A percentile compares a stretch with the other conserved stretches of the same genome.
These are phyloP conservation scores for Marasmius tenuissimus DNA, from an alignment of 1,284 basidiomycete genomes.

Conservation along the genomic window DNA sequence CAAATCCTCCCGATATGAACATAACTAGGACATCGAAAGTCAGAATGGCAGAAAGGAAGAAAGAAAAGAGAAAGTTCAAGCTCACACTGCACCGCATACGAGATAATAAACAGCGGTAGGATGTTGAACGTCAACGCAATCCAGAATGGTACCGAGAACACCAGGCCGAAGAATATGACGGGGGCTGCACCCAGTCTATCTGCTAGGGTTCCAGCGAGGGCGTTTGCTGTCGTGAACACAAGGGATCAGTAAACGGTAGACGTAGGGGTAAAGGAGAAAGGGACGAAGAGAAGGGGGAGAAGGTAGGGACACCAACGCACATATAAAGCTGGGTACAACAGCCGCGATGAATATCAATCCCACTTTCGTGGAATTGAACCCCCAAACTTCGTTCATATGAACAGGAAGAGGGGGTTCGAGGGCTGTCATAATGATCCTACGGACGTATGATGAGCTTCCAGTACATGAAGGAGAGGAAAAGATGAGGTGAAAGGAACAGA, in stretches of 20 bases:
- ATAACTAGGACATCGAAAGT: conserved; percentile 25
- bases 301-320: conserved; percentile 35
- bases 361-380: conserved; percentile 58
- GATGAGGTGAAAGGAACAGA: conserved; percentile 5
- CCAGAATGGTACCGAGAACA: conserved; percentile 69
- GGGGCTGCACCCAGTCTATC: conserved; percentile 66
- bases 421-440: conserved; percentile 51
- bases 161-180: conserved; percentile 48
- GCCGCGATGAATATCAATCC: conserved; percentile 73
- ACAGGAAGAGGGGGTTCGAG: conserved; percentile 70
- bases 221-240: conserved; percentile 44
- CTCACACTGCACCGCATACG: conserved; percentile 50
- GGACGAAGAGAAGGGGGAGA: background rate
- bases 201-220: conserved; percentile 58
- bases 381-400: conserved; percentile 61
- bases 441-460: no score
- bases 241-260: no score
- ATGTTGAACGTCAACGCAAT: conserved; percentile 54
- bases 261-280: conserved; percentile 5
- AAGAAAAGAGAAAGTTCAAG: background rate
- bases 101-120: conserved; percentile 61
- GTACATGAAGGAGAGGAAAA: conserved; percentile 1
- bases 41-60: background rate
- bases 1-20: conserved; percentile 58
- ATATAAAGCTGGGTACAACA: conserved; percentile 67